A percentile compares a stretch with the other conserved stretches of the same genome.
Conservation (phyloP, 169 alveolate genomes). For the Plasmodium adleri region DNA sequence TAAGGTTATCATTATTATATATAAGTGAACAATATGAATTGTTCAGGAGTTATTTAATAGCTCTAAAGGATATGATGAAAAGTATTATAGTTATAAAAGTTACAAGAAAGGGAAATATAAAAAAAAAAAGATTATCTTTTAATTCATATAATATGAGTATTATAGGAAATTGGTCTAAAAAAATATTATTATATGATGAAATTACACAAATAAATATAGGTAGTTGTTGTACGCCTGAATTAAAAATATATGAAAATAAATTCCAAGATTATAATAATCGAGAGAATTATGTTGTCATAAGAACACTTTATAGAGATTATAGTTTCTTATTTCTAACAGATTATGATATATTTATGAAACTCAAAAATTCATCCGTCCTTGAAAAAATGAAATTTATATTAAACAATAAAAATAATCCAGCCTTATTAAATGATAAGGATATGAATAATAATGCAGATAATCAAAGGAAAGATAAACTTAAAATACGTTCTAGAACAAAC, state of each 20-base stretch:
- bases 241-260: conserved; percentile 29
- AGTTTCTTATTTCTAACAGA: conserved; percentile 52
- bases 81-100: conserved; percentile 39
- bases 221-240: conserved; percentile 39
- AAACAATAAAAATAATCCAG: not conserved
- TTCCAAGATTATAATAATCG: conserved; percentile 23
- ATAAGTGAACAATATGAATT: conserved; percentile 25
- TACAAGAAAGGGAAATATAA: conserved; percentile 24
- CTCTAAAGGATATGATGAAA: conserved; percentile 18
- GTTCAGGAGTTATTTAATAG: conserved; percentile 41
- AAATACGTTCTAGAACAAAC: not conserved
- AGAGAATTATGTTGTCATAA: conserved; percentile 37
- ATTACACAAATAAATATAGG: conserved; percentile 57
- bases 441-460: not conserved
- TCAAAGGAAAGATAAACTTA: not conserved
- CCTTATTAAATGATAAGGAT: not conserved
- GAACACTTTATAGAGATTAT: conserved; percentile 32
- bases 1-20: conserved; percentile 42
- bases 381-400: conserved; percentile 23
- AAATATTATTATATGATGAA: conserved; percentile 52
- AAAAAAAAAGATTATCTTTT: conserved; percentile 23
- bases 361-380: conserved; percentile 5
- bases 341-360: conserved; percentile 20
- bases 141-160: conserved; percentile 18
- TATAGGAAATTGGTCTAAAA: conserved; percentile 48